These are phyloP conservation scores for Diaporthe sp. DNA, from an alignment of 2,329 filamentous ascomycete species.

Conservation along the genomic window DNA sequence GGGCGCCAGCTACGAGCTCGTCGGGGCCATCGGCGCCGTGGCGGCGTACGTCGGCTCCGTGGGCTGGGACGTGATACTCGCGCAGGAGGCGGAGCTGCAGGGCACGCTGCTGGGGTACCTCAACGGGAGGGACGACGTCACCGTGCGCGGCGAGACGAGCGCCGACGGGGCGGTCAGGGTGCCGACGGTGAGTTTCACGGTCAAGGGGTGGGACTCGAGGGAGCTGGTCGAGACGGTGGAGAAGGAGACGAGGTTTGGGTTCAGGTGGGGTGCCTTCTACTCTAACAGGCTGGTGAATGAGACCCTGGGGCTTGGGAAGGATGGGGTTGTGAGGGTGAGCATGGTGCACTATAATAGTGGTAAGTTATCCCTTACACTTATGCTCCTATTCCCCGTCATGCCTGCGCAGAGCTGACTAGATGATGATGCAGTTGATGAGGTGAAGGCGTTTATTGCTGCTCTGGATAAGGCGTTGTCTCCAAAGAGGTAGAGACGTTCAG, in stretches of 20 bases:
- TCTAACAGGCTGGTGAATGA: conserved; percentile 70
- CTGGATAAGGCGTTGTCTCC: conserved; percentile 63
- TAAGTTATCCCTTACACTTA: conserved; percentile 53
- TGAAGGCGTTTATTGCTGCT: conserved; percentile 64
- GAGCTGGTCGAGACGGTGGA: conserved; percentile 70
- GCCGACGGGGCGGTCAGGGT: conserved; percentile 64
- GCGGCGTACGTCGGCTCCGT: conserved; percentile 67
- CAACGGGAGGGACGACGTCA: conserved; percentile 62
- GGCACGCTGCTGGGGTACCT: conserved; percentile 69
- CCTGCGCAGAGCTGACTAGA: conserved; percentile 37
- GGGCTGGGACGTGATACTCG: conserved; percentile 64
- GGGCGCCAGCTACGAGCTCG: conserved; percentile 78
- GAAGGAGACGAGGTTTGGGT: conserved; percentile 66
- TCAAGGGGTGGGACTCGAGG: conserved; percentile 64
- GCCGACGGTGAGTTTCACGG: conserved; percentile 74
- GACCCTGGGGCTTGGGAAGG: conserved; percentile 65
- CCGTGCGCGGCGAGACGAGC: conserved; percentile 67
- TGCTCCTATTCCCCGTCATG: too few relatives aligned
- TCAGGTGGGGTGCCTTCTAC: conserved; percentile 75
- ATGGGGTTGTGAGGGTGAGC: conserved; percentile 75
- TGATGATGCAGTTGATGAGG: conserved; percentile 64
- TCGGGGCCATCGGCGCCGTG: conserved; percentile 72
- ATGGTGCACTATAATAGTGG: conserved; percentile 77
- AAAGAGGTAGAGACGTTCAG: conserved; percentile 39
- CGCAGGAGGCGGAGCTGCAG: conserved; percentile 71